These are phyloP conservation scores for Waitea zeae DNA, from an alignment of 1,284 basidiomycete species.

Conservation along the genomic window DNA sequence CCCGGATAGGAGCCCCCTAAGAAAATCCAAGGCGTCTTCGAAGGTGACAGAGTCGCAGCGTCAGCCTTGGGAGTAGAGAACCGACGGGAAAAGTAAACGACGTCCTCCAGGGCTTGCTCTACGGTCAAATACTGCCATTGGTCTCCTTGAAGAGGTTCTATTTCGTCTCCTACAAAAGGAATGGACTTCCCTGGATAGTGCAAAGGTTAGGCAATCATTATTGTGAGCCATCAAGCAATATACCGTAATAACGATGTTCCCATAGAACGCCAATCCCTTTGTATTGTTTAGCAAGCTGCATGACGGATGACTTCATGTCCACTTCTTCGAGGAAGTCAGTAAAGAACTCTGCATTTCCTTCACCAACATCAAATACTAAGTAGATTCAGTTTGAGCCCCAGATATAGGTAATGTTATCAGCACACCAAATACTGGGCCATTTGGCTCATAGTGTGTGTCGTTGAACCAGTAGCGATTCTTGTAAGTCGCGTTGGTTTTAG, in stretches of 20 bases:
- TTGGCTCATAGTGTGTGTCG: background rate
- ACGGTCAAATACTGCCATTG: slow-evolving; percentile 40
- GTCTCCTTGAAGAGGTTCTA: no score
- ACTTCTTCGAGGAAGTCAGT: no score
- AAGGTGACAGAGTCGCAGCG: slow-evolving; percentile 19
- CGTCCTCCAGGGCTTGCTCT: slow-evolving; percentile 39
- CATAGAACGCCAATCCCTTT: slow-evolving; percentile 31
- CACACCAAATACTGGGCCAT: background rate
- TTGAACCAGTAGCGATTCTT: background rate
- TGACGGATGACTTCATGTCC: slow-evolving; percentile 27
- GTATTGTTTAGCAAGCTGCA: slow-evolving; percentile 28
- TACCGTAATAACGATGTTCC: slow-evolving; percentile 40
- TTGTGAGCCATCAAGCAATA: no score
- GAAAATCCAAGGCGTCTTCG: slow-evolving; percentile 25
- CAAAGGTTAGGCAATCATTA: no score
- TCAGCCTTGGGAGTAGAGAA: slow-evolving; percentile 14
- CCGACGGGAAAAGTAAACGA: slow-evolving; percentile 34
- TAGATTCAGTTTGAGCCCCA: background rate
- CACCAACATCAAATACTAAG: background rate
- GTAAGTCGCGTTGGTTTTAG: background rate
- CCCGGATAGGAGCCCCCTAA: slow-evolving; percentile 33
- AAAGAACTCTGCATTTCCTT: no score
- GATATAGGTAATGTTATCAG: no score
- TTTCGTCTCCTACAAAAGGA: no score
- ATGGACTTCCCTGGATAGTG: no score